These are phyloP conservation scores for Nakataea oryzae DNA, from an alignment of 2,329 filamentous ascomycete species.

Conservation along the genomic window DNA sequence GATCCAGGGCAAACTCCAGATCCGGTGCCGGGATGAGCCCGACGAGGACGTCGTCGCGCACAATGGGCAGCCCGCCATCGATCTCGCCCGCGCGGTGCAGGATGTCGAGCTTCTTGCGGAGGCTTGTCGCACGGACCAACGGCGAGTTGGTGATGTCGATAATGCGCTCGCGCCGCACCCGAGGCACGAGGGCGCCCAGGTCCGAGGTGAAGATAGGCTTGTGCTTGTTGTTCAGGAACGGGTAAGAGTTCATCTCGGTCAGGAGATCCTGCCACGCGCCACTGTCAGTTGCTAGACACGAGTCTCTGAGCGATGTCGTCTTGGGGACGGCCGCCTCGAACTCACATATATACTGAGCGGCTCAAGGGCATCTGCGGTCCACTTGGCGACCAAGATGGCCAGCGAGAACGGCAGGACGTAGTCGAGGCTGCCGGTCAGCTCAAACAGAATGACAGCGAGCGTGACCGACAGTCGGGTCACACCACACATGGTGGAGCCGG, in stretches of 20 bases:
- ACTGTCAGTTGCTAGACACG: slow-evolving; percentile 2
- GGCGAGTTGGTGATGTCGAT: slow-evolving; percentile 85
- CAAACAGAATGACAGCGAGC: slow-evolving; percentile 88
- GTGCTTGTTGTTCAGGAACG: slow-evolving; percentile 93
- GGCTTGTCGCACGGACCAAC: slow-evolving; percentile 62
- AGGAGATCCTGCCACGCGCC: slow-evolving; percentile 57
- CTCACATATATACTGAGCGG: slow-evolving; percentile 83
- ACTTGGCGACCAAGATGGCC: slow-evolving; percentile 89
- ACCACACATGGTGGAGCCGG: slow-evolving; percentile 95
- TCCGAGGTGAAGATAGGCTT: slow-evolving; percentile 85
- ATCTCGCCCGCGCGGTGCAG: slow-evolving; percentile 81
- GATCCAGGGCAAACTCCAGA: slow-evolving; percentile 84
- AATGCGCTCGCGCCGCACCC: slow-evolving; percentile 61
- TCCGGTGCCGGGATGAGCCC: slow-evolving; percentile 91
- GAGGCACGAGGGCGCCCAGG: slow-evolving; percentile 75
- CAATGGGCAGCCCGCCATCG: slow-evolving; percentile 81
- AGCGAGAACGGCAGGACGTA: slow-evolving; percentile 93
- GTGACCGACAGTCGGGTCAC: slow-evolving; percentile 91
- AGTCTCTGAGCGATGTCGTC: background rate
- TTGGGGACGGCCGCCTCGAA: slow-evolving; percentile 5
- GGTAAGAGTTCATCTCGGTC: slow-evolving; percentile 95
- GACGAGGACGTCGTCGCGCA: slow-evolving; percentile 69
- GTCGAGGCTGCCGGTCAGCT: slow-evolving; percentile 87
- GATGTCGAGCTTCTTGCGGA: slow-evolving; percentile 71
- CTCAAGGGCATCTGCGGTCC: slow-evolving; percentile 93